Conservation (phyloP, 805 yeast genomes). For the Scheffersomyces stipitis region DNA sequence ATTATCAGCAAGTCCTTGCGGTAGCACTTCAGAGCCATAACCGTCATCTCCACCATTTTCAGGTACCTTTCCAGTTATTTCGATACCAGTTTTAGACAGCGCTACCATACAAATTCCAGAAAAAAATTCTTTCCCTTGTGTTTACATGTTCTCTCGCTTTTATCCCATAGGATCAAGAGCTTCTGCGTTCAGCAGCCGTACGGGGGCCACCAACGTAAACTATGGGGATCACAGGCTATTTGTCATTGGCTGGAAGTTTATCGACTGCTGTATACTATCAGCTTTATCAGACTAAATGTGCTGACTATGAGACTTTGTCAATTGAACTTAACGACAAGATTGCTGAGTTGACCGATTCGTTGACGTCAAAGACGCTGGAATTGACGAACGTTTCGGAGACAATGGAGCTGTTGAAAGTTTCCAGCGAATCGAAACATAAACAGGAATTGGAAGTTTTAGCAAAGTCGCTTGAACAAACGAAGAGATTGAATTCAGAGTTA, state of each 20-base stretch:
- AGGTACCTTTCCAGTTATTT: no score
- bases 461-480: neutral
- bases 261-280: conserved; percentile 19
- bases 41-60: no score
- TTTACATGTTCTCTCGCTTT: no score
- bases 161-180: no score
- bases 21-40: no score
- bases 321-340: conserved; percentile 11
- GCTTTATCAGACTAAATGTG: conserved; percentile 16
- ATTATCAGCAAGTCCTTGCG: no score
- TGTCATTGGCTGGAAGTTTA: conserved; percentile 19
- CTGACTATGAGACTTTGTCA: conserved; percentile 11
- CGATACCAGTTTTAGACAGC: no score
- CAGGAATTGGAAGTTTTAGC: conserved; percentile 1
- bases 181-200: no score
- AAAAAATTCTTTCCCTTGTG: no score
- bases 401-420: neutral
- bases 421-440: conserved; percentile 8
- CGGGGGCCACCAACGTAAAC: neutral
- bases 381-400: conserved; percentile 4
- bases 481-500: conserved; percentile 3
- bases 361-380: conserved; percentile 8
- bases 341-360: conserved; percentile 5
- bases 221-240: conserved; percentile 14
- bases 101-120: no score